Evolutionary conservation across 139 green algal genomes (phyloP).

Genomic region (Volvox reticuliferus): DNA sequence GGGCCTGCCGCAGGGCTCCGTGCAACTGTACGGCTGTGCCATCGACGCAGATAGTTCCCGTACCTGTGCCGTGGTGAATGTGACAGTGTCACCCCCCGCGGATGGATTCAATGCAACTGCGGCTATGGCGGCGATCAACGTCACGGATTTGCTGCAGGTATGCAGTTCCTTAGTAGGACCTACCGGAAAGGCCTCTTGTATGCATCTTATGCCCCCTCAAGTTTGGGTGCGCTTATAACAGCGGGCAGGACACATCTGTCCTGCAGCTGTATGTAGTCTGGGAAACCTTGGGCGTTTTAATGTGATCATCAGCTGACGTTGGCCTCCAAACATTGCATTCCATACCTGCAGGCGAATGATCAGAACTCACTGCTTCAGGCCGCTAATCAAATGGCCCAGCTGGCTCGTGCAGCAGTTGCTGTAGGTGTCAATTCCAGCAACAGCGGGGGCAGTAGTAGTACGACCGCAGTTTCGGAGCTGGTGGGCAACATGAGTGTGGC

Average conservation of each 20-base stretch:
- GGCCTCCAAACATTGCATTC: background rate
- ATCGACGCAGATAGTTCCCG: background rate
- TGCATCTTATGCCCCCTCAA: too few relatives aligned
- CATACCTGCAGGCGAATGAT: slow-evolving; percentile 22
- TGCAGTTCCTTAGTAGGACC: background rate
- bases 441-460: background rate
- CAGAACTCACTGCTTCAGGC: slow-evolving; percentile 8
- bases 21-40: slow-evolving; percentile 30
- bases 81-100: background rate
- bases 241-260: too few relatives aligned
- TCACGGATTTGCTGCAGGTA: background rate
- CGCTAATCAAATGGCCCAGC: background rate
- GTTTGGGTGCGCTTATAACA: background rate
- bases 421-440: background rate
- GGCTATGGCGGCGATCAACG: background rate
- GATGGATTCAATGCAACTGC: slow-evolving; percentile 7
- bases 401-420: background rate
- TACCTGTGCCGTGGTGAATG: background rate
- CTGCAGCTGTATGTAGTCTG: background rate
- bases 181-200: background rate
- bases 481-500: background rate
- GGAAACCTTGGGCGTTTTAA: too few relatives aligned
- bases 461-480: background rate
- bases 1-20: slow-evolving; percentile 12
- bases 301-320: too few relatives aligned